Conservation (phyloP, 192 early-diverging fungal genomes). For the Umbelopsis sp. region DNA sequence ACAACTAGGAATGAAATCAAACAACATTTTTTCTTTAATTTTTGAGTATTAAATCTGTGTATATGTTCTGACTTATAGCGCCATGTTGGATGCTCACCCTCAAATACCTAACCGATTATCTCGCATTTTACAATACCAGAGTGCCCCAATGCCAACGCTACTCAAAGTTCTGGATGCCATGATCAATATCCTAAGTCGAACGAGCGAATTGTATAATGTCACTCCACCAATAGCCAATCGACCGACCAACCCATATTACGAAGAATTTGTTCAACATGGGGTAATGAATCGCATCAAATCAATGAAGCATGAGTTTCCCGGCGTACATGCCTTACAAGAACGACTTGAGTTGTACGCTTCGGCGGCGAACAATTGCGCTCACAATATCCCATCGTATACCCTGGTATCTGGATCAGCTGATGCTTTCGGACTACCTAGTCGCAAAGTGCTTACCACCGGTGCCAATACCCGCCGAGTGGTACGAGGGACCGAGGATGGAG, state of each 20-base stretch:
- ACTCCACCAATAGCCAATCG: not conserved
- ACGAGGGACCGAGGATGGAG: constrained; percentile 35
- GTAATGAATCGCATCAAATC: not conserved
- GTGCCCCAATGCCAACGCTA: not conserved
- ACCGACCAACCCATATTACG: constrained; percentile 8
- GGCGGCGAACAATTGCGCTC: not conserved
- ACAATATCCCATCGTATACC: not conserved
- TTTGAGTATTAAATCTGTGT: not conserved
- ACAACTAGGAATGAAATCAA: not conserved
- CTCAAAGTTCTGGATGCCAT: constrained; percentile 33
- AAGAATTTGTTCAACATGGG: constrained; percentile 11
- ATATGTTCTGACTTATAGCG: not conserved
- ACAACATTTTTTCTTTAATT: not conserved
- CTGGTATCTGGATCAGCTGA: constrained; percentile 7
- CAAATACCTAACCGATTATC: constrained; percentile 15
- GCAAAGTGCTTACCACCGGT: constrained; percentile 5
- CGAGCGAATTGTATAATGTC: constrained; percentile 26
- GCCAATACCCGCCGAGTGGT: constrained; percentile 34
- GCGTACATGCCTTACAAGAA: constrained; percentile 4
- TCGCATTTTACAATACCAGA: constrained; percentile 13
- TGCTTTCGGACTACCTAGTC: constrained; percentile 23
- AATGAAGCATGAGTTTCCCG: constrained; percentile 9
- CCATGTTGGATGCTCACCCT: constrained; percentile 24
- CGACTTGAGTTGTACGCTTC: constrained; percentile 11
- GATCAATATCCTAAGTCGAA: constrained; percentile 33